A percentile compares a stretch with the other conserved stretches of the same genome.
Conservation (phyloP, 2,329 filamentous ascomycete genomes). For the Neonectria faginata region DNA sequence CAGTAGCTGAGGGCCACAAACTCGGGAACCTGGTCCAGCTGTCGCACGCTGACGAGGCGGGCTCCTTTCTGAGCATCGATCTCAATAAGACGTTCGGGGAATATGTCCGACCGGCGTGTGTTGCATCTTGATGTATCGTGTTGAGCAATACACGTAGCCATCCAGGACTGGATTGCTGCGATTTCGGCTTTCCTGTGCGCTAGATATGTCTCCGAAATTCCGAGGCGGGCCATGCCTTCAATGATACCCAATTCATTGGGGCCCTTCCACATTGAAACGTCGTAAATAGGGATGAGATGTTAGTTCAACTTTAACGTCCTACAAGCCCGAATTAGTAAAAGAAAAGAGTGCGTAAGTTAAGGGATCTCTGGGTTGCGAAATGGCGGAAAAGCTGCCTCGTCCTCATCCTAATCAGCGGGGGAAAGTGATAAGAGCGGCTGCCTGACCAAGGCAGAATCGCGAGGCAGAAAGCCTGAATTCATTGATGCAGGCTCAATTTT, state of each 20-base stretch:
- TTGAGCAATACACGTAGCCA: not conserved
- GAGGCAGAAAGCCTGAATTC: too few species aligned
- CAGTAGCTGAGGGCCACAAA: constrained; percentile 29
- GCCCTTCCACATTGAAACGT: too few species aligned
- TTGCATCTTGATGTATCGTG: not conserved
- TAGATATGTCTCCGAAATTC: not conserved
- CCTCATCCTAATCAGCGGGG: not conserved
- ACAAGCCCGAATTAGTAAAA: not conserved
- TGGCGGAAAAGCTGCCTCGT: not conserved
- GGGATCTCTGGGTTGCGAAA: too few species aligned
- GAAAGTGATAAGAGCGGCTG: not conserved
- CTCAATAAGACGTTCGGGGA: not conserved
- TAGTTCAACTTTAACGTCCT: not conserved
- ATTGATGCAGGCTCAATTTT: not conserved
- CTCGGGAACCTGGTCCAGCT: not conserved
- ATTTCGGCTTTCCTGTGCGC: not conserved
- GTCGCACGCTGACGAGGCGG: not conserved
- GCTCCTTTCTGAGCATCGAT: not conserved
- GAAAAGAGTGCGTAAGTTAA: too few species aligned
- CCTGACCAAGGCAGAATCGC: not conserved
- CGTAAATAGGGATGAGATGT: not conserved
- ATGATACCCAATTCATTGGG: too few species aligned
- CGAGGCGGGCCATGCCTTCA: not conserved
- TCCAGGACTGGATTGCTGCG: constrained; percentile 6
- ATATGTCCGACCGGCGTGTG: not conserved